Evolutionary conservation across 2,329 filamentous ascomycete genomes (phyloP).

Genomic region (Stylonectria norvegica): DNA sequence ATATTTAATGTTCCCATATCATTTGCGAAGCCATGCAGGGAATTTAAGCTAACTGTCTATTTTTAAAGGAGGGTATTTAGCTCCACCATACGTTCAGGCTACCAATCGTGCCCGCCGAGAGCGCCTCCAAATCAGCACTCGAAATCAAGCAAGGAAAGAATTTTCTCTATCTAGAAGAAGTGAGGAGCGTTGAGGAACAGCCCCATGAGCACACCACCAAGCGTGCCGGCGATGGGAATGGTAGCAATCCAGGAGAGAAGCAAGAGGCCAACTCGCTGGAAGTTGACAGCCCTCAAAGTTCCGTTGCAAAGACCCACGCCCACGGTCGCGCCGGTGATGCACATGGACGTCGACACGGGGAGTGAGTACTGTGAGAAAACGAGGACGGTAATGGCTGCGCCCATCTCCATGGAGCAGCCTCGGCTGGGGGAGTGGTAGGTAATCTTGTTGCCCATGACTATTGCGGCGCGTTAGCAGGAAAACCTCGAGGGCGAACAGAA

Average conservation of each 20-base stretch:
- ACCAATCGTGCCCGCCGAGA: too few relatives aligned
- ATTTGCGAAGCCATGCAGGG: too few relatives aligned
- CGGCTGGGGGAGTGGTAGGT: constrained; percentile 62
- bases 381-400: constrained; percentile 71
- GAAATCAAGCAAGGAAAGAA: too few relatives aligned
- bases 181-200: constrained; percentile 40
- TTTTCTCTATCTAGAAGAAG: constrained; percentile 18
- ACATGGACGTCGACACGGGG: constrained; percentile 75
- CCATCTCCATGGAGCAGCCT: constrained; percentile 73
- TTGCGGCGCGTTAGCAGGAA: constrained; percentile 13
- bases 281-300: constrained; percentile 69
- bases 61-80: too few relatives aligned
- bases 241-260: constrained; percentile 58
- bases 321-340: constrained; percentile 75
- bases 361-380: constrained; percentile 73
- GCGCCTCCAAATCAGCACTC: too few relatives aligned
- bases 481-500: too few relatives aligned
- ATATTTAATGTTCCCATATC: too few relatives aligned
- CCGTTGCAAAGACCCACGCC: constrained; percentile 77
- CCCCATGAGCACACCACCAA: constrained; percentile 41
- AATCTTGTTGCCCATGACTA: constrained; percentile 78
- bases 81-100: too few relatives aligned
- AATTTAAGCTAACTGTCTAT: too few relatives aligned
- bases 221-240: constrained; percentile 40
- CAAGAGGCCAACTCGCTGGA: constrained; percentile 66